Conservation (phyloP, 1,139 yeast species). For the Suhomyces atakaporum region DNA sequence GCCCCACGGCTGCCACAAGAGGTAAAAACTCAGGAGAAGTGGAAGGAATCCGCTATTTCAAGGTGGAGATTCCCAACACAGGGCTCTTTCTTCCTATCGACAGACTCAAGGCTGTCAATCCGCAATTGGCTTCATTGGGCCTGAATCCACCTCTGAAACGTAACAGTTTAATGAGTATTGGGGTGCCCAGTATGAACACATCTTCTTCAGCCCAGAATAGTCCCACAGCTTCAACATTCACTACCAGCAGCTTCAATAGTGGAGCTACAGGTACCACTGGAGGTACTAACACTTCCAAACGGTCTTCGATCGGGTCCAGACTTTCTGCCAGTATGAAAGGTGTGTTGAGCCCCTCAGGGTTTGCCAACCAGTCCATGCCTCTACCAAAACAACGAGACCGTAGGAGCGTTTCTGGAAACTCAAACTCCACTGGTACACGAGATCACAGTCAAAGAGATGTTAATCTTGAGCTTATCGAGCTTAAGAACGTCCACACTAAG, state of each 20-base stretch:
- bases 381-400: constrained; percentile 11
- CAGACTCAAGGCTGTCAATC: constrained; percentile 51
- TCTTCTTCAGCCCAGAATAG: constrained; percentile 1
- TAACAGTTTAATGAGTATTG: constrained; percentile 6
- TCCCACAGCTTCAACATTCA: constrained; percentile 1
- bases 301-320: constrained; percentile 15
- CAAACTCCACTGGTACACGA: constrained; percentile 5
- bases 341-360: constrained; percentile 14
- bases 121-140: constrained; percentile 18
- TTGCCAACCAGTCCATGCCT: constrained; percentile 7
- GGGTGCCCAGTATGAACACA: constrained; percentile 3
- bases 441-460: constrained; percentile 16
- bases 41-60: constrained; percentile 45
- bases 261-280: constrained; percentile 2
- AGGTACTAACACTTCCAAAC: constrained; percentile 6
- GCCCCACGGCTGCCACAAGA: constrained; percentile 52
- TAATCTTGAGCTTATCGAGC: constrained; percentile 12
- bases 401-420: constrained; percentile 6
- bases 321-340: constrained; percentile 15
- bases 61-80: constrained; percentile 59
- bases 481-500: constrained; percentile 23
- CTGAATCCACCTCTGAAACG: constrained; percentile 3
- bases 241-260: constrained; percentile 3
- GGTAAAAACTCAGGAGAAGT: constrained; percentile 51
- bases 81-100: constrained; percentile 77